Percentiles rank a stretch among this genome's conserved stretches.
These are phyloP conservation scores for Talaromyces pinophilus DNA, from an alignment of 2,329 filamentous ascomycete species.

Conservation along the genomic window DNA sequence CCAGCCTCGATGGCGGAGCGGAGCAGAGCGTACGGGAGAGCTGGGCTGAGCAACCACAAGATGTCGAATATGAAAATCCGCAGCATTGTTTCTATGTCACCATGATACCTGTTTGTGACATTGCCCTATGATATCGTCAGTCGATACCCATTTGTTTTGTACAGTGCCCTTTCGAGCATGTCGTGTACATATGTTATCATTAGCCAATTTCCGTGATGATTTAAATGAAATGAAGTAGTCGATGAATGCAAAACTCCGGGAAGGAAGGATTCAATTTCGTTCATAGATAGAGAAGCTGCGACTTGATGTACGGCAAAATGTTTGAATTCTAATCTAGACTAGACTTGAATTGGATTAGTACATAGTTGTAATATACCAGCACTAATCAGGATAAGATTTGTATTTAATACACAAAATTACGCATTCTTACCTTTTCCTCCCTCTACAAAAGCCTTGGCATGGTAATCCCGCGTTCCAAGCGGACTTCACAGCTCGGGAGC, in stretches of 20 bases:
- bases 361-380: background rate
- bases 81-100: slow-evolving; percentile 2
- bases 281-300: background rate
- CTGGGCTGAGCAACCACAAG: background rate
- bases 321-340: background rate
- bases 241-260: background rate
- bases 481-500: background rate
- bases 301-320: background rate
- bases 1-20: background rate
- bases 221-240: background rate
- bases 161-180: background rate
- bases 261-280: background rate
- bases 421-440: background rate
- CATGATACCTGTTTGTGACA: background rate
- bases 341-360: background rate
- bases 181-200: background rate
- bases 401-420: background rate
- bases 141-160: background rate
- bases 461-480: background rate
- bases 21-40: background rate
- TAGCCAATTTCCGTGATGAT: background rate
- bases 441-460: background rate
- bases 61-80: background rate
- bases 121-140: background rate
- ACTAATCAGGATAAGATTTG: background rate